Base-by-base conservation (phyloP, 345 rosid genomes). In the Ceriops decandra region DNA sequence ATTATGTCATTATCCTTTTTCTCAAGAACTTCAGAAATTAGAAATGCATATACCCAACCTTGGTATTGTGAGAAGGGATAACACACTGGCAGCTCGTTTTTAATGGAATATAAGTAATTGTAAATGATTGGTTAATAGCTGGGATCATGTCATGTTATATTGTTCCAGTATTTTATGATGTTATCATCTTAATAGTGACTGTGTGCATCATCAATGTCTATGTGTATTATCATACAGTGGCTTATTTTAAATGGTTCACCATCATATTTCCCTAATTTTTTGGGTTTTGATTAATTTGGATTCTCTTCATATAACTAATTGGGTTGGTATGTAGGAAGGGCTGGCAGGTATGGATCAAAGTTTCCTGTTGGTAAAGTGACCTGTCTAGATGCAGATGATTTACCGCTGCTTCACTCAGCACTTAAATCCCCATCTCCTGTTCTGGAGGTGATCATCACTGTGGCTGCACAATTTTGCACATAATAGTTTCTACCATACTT, bases 341-440 rank as follows among this genome's bases (percentile, higher is more conserved):
- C 96, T 35, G 98, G 97, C 68, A 82, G 98, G 78, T 93, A 88
- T 67, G 87, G 87, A 52, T 93, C 98, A 69, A 86, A 89, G 60
- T 93, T 81, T 77, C 96, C 96, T 61, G 74, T 77, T n/a, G 98
- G 98, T 57, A 91, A 93, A 78, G 98, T 93, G 71, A 93, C 98
- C 58, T 93, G 98, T 79, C 81, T 89, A 63, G 38, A 75, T 57
- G 73, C 68, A 62, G 78, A 72, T 21, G 96, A 93, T 81, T 84
- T 93, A 68, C 86, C 89, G 33, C 80, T 93, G 76, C 97, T 93
- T 74, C 97, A 88, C 58, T 72, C 88, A 30, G 80, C 98, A 26
- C 67, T 93, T 70, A 74, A 75, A 42, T 74, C 85, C 30, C 84
- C 88, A 51, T 93, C 97, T 74, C 96, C 97, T 66, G 65, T 76